Percentiles rank a stretch among this genome's conserved stretches.
Evolutionary conservation across 306 rosid genomes (phyloP).

Genomic region (Quercus dentata): DNA sequence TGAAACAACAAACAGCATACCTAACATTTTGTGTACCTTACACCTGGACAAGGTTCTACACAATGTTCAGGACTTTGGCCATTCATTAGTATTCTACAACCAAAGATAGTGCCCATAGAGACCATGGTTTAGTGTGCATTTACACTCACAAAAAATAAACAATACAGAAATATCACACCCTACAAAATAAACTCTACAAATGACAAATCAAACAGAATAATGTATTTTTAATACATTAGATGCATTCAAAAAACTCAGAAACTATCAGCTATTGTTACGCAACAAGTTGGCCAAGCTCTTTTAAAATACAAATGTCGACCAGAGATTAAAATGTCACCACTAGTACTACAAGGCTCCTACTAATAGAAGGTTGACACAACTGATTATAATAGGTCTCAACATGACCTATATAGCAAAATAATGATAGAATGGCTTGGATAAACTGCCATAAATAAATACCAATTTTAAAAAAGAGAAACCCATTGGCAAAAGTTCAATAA

Average conservation of each 20-base stretch:
- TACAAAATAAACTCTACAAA: neutral
- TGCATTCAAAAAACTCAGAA: neutral
- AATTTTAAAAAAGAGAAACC: neutral
- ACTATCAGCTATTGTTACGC: neutral
- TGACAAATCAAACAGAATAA: neutral
- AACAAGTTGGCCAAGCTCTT: neutral
- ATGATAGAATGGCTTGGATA: neutral
- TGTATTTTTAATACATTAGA: neutral
- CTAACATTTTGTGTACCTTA: neutral
- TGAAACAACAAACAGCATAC: neutral
- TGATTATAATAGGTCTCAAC: neutral
- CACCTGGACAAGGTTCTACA: neutral
- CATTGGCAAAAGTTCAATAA: neutral
- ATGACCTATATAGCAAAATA: neutral
- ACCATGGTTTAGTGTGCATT: neutral
- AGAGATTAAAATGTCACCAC: neutral
- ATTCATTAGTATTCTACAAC: neutral
- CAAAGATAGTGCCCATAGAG: neutral
- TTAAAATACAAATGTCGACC: neutral
- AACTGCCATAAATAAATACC: neutral
- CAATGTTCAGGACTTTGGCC: neutral
- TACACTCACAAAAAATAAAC: neutral
- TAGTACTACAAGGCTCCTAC: neutral
- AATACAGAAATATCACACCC: neutral
- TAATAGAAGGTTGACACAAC: neutral